A percentile compares a stretch with the other conserved stretches of the same genome.
Evolutionary conservation across 768 basidiomycete genomes (phyloP).

Genomic region (Pluteus cervinus): DNA sequence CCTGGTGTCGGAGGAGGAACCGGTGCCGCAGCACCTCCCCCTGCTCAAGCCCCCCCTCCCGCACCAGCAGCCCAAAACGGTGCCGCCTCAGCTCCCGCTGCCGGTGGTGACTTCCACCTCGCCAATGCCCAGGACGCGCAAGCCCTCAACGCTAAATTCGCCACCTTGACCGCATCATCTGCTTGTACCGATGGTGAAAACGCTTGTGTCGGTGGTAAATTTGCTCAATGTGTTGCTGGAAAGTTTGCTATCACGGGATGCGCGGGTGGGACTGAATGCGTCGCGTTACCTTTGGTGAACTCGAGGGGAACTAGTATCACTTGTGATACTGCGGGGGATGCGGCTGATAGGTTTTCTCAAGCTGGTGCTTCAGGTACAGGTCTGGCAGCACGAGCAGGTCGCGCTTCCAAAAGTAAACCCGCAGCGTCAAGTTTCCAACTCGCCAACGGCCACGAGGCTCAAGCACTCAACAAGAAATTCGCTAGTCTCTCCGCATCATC

Average conservation of each 20-base stretch:
- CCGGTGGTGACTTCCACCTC: conserved; percentile 17
- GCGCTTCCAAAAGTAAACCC: no score
- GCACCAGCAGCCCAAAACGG: conserved; percentile 3
- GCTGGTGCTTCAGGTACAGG: conserved; percentile 30
- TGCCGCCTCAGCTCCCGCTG: conserved; percentile 14
- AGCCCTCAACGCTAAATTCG: conserved; percentile 34
- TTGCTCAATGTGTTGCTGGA: conserved; percentile 47
- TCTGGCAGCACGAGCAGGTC: no score
- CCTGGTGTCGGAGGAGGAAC: conserved; percentile 22
- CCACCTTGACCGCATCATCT: conserved; percentile 26
- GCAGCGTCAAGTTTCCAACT: conserved; percentile 27
- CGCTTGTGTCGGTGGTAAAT: conserved; percentile 36
- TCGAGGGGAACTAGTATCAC: conserved; percentile 34
- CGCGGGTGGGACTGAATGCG: conserved; percentile 23
- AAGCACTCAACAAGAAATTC: conserved; percentile 48
- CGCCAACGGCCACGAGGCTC: conserved; percentile 45
- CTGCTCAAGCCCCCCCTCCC: conserved; percentile 12
- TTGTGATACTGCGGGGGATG: conserved; percentile 32
- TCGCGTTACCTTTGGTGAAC: conserved; percentile 39
- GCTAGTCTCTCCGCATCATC: conserved; percentile 36
- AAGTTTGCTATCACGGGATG: conserved; percentile 25
- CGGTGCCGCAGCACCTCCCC: conserved; percentile 9
- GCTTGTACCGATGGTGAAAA: conserved; percentile 35
- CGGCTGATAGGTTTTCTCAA: conserved; percentile 26
- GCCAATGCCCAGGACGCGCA: conserved; percentile 34